Percentiles rank a stretch among this genome's conserved stretches.
These are phyloP conservation scores for Aureobasidium namibiae DNA, from an alignment of 2,329 filamentous ascomycete species.

Conservation along the genomic window DNA sequence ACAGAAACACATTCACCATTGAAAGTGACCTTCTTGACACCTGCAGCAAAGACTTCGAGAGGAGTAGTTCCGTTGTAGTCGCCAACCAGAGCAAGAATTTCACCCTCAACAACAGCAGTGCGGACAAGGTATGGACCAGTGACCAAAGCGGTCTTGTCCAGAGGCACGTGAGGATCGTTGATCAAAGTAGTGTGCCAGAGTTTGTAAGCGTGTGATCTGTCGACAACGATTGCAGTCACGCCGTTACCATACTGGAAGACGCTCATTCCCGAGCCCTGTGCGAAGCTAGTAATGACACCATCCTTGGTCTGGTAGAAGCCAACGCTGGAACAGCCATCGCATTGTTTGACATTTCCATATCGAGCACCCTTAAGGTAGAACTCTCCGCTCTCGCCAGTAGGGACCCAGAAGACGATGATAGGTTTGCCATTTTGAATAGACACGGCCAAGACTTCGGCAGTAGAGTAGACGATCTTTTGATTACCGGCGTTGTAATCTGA, in stretches of 20 bases:
- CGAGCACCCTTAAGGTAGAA: conserved; percentile 24
- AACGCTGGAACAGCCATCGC: conserved; percentile 34
- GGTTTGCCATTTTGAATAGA: conserved; percentile 24
- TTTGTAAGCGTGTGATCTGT: conserved; percentile 46
- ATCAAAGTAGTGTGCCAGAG: conserved; percentile 48
- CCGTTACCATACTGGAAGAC: conserved; percentile 44
- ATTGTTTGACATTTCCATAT: conserved; percentile 16
- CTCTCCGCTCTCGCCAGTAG: conserved; percentile 32
- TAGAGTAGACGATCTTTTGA: conserved; percentile 47
- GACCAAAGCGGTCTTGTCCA: conserved; percentile 28
- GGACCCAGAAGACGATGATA: conserved; percentile 33
- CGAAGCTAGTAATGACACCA: conserved; percentile 25
- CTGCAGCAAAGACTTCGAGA: conserved; percentile 31
- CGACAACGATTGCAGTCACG: conserved; percentile 44
- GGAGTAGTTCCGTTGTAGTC: conserved; percentile 29
- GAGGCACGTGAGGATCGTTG: conserved; percentile 35
- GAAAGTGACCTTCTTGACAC: conserved; percentile 31
- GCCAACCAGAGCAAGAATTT: conserved; percentile 25
- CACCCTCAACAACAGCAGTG: conserved; percentile 28
- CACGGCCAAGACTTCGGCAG: conserved; percentile 44
- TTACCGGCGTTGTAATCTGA: conserved; percentile 51
- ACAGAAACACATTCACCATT: conserved; percentile 29
- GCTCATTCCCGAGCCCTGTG: conserved; percentile 18
- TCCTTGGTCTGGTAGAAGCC: conserved; percentile 28
- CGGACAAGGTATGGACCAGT: conserved; percentile 35